phyloP scores from a whole-genome alignment of 2,329 filamentous ascomycete genomes.

The Cladosporium cucumerinum region DNA sequence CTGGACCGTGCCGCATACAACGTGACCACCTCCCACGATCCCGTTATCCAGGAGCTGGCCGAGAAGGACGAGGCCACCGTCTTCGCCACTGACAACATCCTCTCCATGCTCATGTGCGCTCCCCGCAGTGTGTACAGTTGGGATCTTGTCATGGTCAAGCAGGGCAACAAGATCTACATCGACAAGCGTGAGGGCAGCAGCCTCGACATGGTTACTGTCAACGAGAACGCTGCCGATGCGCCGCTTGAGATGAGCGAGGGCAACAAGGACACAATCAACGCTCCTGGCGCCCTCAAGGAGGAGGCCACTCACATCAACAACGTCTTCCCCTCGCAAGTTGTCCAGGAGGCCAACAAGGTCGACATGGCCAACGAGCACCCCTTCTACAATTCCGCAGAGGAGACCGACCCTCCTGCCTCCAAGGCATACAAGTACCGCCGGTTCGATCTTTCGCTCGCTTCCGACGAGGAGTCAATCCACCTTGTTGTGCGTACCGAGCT shows the following conservation, averaged over 20 bases:
- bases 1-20: constrained; percentile 97
- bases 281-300: constrained; percentile 85
- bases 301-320: constrained; percentile 99
- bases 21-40: constrained; percentile 92
- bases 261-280: constrained; percentile 93
- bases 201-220: constrained; percentile 96
- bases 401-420: constrained; percentile 88
- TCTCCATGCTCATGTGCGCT: constrained; percentile 99
- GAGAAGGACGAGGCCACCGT: constrained; percentile 95
- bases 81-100: constrained; percentile 93
- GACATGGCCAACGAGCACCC: constrained; percentile 87
- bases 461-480: constrained; percentile 88
- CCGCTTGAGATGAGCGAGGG: constrained; percentile 88
- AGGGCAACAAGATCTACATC: constrained; percentile 95
- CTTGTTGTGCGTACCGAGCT: constrained; percentile 92
- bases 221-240: constrained; percentile 95
- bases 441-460: constrained; percentile 89
- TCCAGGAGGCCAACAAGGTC: constrained; percentile 76
- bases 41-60: constrained; percentile 92
- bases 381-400: constrained; percentile 92
- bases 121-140: constrained; percentile 96
- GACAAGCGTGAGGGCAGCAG: constrained; percentile 96
- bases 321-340: constrained; percentile 96
- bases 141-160: constrained; percentile 92
- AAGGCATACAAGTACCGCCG: constrained; percentile 98